These are phyloP conservation scores for Stemphylium vesicarium DNA, from an alignment of 2,329 filamentous ascomycete species.

Conservation along the genomic window DNA sequence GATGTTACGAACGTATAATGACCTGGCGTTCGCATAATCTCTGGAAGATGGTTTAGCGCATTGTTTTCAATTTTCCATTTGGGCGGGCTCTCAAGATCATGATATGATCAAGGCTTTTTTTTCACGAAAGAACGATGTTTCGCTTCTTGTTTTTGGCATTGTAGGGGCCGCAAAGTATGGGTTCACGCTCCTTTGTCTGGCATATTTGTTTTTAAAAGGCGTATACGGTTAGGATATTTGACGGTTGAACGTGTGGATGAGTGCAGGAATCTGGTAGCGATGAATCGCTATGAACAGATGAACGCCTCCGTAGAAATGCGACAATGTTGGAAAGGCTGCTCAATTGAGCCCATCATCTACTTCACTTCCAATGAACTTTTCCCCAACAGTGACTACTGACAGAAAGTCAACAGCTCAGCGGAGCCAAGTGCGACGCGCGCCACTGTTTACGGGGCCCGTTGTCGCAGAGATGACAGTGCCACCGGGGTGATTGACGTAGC, in stretches of 20 bases:
- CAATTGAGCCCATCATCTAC: neutral
- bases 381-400: neutral
- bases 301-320: conserved; percentile 16
- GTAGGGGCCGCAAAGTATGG: conserved; percentile 19
- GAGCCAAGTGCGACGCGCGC: neutral
- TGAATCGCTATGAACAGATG: conserved; percentile 7
- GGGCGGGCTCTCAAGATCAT: conserved; percentile 10
- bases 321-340: conserved; percentile 5
- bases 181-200: conserved; percentile 21
- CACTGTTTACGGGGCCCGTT: neutral
- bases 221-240: conserved; percentile 11
- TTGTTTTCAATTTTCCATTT: conserved; percentile 8
- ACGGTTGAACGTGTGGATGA: conserved; percentile 12
- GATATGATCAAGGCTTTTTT: conserved; percentile 1
- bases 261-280: conserved; percentile 14
- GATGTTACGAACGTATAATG: conserved; percentile 18
- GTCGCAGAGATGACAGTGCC: neutral
- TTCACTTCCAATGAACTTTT: neutral
- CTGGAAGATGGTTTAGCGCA: conserved; percentile 16
- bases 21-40: conserved; percentile 14
- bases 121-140: conserved; percentile 21
- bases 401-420: neutral
- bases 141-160: conserved; percentile 17
- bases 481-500: neutral
- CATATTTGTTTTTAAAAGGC: conserved; percentile 13